phyloP scores from a whole-genome alignment of 2,329 filamentous ascomycete species.

The Alternaria sp. region DNA sequence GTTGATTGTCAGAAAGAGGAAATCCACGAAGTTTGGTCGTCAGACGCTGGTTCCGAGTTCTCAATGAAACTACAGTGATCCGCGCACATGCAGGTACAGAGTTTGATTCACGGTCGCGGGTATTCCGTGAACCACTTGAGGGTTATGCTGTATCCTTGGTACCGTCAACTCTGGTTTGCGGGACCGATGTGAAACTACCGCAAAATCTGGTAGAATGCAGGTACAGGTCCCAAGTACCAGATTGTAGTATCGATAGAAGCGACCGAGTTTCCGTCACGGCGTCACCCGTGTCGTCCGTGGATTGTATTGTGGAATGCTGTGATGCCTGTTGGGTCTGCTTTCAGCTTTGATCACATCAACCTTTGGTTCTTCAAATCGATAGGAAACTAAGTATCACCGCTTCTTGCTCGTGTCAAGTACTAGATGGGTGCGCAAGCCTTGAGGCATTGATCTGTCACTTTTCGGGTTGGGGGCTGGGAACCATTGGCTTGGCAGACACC shows the following conservation, averaged over 20 bases:
- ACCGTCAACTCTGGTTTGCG: not conserved
- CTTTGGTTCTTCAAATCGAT: not conserved
- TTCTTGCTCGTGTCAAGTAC: not conserved
- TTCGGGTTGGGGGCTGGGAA: constrained; percentile 2
- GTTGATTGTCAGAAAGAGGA: not conserved
- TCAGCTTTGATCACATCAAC: not conserved
- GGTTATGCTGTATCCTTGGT: not conserved
- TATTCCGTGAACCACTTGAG: not conserved
- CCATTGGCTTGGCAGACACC: constrained; percentile 13
- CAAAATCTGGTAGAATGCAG: not conserved
- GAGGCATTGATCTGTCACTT: not conserved
- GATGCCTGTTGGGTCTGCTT: not conserved
- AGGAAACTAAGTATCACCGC: not conserved
- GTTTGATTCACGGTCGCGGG: not conserved
- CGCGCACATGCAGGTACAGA: not conserved
- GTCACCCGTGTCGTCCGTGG: not conserved
- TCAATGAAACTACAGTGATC: not conserved
- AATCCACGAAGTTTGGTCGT: not conserved
- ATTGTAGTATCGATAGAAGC: not conserved
- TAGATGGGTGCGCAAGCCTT: not conserved
- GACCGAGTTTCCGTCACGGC: not conserved
- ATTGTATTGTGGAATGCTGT: not conserved
- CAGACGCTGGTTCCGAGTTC: not conserved
- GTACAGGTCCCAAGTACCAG: not conserved
- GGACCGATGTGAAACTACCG: not conserved